Evolutionary conservation across 768 basidiomycete genomes (phyloP), one percentile per base, ranked within the genome.

Genomic region (Pulveroboletus sp.): DNA sequence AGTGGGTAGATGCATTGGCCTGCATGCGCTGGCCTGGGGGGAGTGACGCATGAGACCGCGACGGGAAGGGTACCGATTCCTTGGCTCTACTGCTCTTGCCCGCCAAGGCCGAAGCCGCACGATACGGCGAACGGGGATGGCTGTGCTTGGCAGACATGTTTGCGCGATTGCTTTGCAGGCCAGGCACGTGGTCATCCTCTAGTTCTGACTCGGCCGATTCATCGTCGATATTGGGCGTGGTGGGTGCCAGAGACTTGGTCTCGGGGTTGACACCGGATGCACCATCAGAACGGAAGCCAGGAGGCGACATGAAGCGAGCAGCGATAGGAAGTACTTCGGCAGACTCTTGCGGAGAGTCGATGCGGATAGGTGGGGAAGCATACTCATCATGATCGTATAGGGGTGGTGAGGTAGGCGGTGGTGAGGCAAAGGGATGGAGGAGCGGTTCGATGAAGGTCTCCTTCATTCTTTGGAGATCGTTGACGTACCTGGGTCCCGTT

Each of bases 371-470:
- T 1, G 54, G 58, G 16, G 64, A 36, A 42, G 55, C 36, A 63
- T 80, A 85, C 42, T 84, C 85, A 55, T 89, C 86, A 58, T 82
- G 85, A 37, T 86, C 85, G 43, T 80, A 79, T 11, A 82, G 74
- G 27, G 72, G 62, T 7, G 81, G 77, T 5, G 82, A 75, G n/a
- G 73, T 57, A 17, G 67, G 59, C 0, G 67, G 53, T 13, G 68
- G 64, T 2, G 71, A 63, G 8, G 75, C 71, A 60, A 81, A 91
- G 11, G 92, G 90, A 70, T 95, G 93, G 14, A 97, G 79, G 29
- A 95, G 78, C 9, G 89, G 85, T 54, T 88, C 86, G 60, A 93
- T 89, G 61, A 96, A 96, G 0, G 89, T 93, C 56, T 93, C 90
- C 72, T 91, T 93, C 81, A 97, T 86, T 71, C 87, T 90, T 59